Evolutionary conservation across 805 yeast genomes (phyloP), one percentile per base, ranked within the genome.

Genomic region (Aciculoconidium aculeatum): DNA sequence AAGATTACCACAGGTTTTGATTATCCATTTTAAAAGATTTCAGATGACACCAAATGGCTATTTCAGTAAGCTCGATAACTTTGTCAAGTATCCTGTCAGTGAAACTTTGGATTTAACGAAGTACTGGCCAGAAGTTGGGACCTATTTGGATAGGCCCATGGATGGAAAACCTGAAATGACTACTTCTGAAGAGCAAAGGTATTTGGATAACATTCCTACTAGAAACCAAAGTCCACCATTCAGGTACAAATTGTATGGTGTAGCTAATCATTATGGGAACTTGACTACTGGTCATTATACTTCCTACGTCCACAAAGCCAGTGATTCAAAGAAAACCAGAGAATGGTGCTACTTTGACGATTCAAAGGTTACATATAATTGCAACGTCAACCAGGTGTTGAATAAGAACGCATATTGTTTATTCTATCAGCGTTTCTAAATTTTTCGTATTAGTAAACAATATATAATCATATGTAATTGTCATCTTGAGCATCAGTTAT

Each of bases 201-300:
- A 69, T 17, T 53, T 72, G 16, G 55, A 69, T 4, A 59, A 70
- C 8, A 67, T 84, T 13, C 80, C 85, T 0, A 39, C 52, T 1
- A 60, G 94, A 36, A 86, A 83, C 12, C 96, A 87, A 56, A 49
- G 52, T 1, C 79, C 94, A 0, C 95, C 96, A 2, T 88, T 86
- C 56, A 62, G 69, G 15, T 88, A 87, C 52, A 72, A 72, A 37
- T 53, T 88, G 13, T 80, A 73, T 45, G 95, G 83, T 0, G 95
- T 87, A 1, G 85, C 85, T 10, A 77, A 84, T 41, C 96, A 88
- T 53, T 76, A 60, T 37, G 96, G 96, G 8, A 77, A 81, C 21
- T 63, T 88, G 21, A 72, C 77, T 23, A 82, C 88, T 6, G 96
- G 96, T 0, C 96, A 88, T 54, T 88, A 88, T 54, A 88, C 96